Evolutionary conservation across 192 early-diverging fungal genomes (phyloP), one percentile per base, ranked within the genome.

Genomic region (Coemansia sp.): DNA sequence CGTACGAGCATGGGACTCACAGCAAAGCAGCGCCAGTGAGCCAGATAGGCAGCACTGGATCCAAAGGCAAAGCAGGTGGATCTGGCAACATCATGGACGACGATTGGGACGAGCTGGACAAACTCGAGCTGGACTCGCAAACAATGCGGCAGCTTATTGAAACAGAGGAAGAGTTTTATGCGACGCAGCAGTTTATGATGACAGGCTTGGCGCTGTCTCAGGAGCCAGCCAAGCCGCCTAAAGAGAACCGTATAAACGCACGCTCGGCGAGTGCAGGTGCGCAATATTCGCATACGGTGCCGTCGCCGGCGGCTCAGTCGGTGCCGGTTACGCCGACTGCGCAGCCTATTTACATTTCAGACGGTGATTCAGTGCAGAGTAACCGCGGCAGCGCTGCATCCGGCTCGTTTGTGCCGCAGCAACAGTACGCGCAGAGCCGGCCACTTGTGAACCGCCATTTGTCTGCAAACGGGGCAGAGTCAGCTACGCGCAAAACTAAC

Each of bases 111-210:
- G 66, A 64, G 24, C 52, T 78, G 27, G 62, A 78, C 22, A 47
- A 69, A 29, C 45, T 75, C 4, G 64, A 70, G 43, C 62, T 82
- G 23, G 67, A 76, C 20, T 73, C 74, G 59, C 74, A 77, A 26
- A 72, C 64, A 12, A 77, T 82, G 62, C 64, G 59, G 29, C 70
- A 82, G 71, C 53, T 82, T 19, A 57, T 59, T 6, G 69, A 77
- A 16, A 56, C 68, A 12, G 80, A 82, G 37, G 79, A 82, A 56
- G 51, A 61, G 29, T 71, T 73, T n/a, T 74, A 68, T 55, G 61
- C 71, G 2, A 77, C 74, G 11, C 80, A 76, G 68, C 69, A 73
- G 55, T 66, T 61, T 53, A 11, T 68, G 37, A 55, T 57, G 26
- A 53, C 59, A 4, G 59, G 62, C 12, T 16, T 54, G 24, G 38